A percentile compares a stretch with the other conserved stretches of the same genome.
Conservation (phyloP, 2,329 filamentous ascomycete genomes). For the Fusarium avenaceum region DNA sequence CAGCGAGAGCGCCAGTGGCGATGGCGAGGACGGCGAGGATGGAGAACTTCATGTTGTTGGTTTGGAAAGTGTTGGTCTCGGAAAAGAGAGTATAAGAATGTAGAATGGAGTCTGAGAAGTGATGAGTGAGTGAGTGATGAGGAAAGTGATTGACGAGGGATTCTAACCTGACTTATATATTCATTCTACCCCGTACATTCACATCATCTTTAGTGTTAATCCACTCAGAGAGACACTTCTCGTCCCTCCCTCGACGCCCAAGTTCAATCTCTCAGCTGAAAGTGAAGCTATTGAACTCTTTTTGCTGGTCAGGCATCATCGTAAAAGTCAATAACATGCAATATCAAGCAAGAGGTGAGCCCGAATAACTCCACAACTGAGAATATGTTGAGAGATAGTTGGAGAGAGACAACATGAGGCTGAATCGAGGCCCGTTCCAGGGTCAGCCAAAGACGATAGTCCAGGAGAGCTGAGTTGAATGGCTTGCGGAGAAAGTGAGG, state of each 20-base stretch:
- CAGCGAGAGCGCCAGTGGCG: constrained; percentile 22
- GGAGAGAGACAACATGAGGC: background rate
- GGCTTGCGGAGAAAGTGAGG: background rate
- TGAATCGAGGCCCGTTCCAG: constrained; percentile 6
- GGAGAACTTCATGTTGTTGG: constrained; percentile 35
- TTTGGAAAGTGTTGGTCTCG: constrained; percentile 17
- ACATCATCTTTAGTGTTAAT: fast-evolving
- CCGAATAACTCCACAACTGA: background rate
- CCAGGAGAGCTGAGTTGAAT: background rate
- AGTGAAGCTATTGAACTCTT: constrained; percentile 29
- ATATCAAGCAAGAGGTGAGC: background rate
- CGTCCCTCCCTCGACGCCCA: background rate
- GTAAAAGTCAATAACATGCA: background rate
- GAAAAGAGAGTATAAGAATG: constrained; percentile 20
- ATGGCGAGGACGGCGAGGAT: constrained; percentile 17
- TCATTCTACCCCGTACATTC: background rate
- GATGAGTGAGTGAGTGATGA: constrained; percentile 31
- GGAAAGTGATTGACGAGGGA: background rate
- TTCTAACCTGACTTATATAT: constrained; percentile 17
- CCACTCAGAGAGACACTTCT: too few species aligned
- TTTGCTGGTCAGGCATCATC: constrained; percentile 1
- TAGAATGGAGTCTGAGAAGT: constrained; percentile 8
- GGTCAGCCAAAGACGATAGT: background rate
- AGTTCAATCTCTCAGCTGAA: background rate
- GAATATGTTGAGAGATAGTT: background rate